Evolutionary conservation across 192 early-diverging fungal species (phyloP), one percentile per base, ranked within the genome.

Genomic region (Coemansia sp.): DNA sequence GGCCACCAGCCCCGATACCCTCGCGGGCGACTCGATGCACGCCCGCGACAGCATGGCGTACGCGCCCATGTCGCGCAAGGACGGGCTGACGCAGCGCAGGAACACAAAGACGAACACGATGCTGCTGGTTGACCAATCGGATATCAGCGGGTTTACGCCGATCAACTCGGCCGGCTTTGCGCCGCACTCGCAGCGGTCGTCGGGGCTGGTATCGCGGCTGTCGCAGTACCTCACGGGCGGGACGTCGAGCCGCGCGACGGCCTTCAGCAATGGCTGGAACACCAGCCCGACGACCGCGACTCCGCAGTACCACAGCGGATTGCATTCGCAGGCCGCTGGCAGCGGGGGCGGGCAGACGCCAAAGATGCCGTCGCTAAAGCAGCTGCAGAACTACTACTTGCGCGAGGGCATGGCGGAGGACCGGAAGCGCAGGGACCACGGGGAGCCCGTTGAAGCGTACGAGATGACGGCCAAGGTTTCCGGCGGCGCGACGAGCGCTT

Each of bases 381-480:
- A 77, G 68, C 57, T 77, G 12, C 74, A 77, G 68, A 64, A 77
- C 38, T 53, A 77, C 43, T 77, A 77, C 56, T 27, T 77, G 67
- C 67, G 62, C 22, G 52, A 64, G 47, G 73, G 65, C 30, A 53
- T 44, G 33, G 24, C 45, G 25, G 60, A 47, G 7, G 54, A 59
- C n/a, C 38, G 24, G 0, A 35, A 38, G 43, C 43, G 42, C 28
- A 54, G 19, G 55, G 7, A 43, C 19, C 6, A 44, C 8, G 31
- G 44, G n/a, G 42, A 16, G 5, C 58, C 44, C n/a, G 44, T 43
- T 14, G 67, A 70, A 19, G 56, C 58, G 53, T 70, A 70, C 52
- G 68, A 70, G 49, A 70, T 70, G 68, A 48, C 57, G 24, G 23
- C 28, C 2, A 51, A 45, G 12, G 48, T 22, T 3, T 24, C 30